Percentiles rank a stretch among this genome's conserved stretches.
phyloP scores from a whole-genome alignment of 345 rosid genomes.

The Camelina neglecta region DNA sequence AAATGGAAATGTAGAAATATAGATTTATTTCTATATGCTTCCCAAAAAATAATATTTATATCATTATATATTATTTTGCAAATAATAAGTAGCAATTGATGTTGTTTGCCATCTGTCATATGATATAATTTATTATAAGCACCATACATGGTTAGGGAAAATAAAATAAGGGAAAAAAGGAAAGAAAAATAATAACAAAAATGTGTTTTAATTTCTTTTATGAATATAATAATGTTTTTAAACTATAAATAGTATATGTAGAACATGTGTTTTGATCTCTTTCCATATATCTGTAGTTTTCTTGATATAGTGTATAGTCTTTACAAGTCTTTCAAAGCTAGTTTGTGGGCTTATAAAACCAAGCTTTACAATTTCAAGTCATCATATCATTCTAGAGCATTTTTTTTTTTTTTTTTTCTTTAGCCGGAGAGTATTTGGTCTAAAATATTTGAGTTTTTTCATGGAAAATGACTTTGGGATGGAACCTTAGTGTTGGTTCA shows the following conservation, averaged over 20 bases:
- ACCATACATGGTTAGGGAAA: background rate
- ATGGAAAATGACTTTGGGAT: slow-evolving; percentile 54
- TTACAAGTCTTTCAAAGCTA: background rate
- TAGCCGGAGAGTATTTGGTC: background rate
- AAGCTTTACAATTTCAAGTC: background rate
- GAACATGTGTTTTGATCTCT: background rate
- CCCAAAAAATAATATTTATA: background rate
- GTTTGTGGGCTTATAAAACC: background rate
- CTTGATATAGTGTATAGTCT: too few species aligned
- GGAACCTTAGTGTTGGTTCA: slow-evolving; percentile 57
- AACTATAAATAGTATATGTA: background rate
- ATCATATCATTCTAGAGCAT: background rate
- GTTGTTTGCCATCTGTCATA: slow-evolving; percentile 1
- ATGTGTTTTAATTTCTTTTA: background rate
- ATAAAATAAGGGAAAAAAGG: background rate
- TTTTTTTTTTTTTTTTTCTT: background rate
- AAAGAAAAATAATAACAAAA: background rate
- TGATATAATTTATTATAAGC: background rate
- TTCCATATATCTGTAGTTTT: background rate
- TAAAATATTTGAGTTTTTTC: slow-evolving; percentile 1
- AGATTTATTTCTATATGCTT: slow-evolving; percentile 11
- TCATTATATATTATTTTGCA: background rate
- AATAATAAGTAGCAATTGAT: background rate
- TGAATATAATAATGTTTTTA: background rate
- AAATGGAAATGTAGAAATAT: background rate